A percentile compares a stretch with the other conserved stretches of the same genome.
These are phyloP conservation scores for Citrus australasica DNA, from an alignment of 345 rosid species.

Conservation along the genomic window DNA sequence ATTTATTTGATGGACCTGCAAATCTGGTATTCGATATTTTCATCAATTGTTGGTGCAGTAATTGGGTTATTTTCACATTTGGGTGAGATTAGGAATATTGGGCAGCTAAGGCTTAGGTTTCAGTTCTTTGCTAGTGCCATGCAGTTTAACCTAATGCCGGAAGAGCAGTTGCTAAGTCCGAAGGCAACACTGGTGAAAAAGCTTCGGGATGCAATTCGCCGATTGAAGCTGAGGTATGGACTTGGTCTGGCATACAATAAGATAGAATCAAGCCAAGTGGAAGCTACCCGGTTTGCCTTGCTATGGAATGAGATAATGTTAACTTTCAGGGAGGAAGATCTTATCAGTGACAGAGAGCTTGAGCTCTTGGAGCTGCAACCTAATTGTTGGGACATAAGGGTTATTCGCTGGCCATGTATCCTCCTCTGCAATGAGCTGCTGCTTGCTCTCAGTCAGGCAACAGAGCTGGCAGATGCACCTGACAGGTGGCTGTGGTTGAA, in stretches of 20 bases:
- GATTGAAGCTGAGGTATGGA: constrained; percentile 77
- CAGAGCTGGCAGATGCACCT: constrained; percentile 67
- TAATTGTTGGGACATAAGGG: constrained; percentile 78
- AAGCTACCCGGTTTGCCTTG: constrained; percentile 79
- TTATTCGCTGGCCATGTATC: constrained; percentile 88
- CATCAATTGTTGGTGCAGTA: constrained; percentile 60
- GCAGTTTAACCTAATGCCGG: constrained; percentile 93
- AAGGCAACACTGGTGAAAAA: constrained; percentile 68
- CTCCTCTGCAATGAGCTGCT: constrained; percentile 86
- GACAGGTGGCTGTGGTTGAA: constrained; percentile 80
- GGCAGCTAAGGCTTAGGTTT: constrained; percentile 84
- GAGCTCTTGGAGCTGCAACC: constrained; percentile 86
- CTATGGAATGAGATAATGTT: constrained; percentile 86
- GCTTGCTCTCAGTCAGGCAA: constrained; percentile 76
- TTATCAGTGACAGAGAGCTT: constrained; percentile 61
- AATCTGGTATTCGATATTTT: constrained; percentile 83
- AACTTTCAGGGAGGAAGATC: constrained; percentile 85
- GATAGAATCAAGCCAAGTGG: constrained; percentile 82
- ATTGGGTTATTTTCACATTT: constrained; percentile 77
- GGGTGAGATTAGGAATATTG: constrained; percentile 88
- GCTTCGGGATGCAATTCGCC: constrained; percentile 70
- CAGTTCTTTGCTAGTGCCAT: constrained; percentile 89
- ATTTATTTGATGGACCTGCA: constrained; percentile 82
- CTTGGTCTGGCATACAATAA: constrained; percentile 76
- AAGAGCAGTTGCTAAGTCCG: constrained; percentile 41